Evolutionary conservation across 1,284 basidiomycete genomes (phyloP).

Genomic region (Xanthoconium separans): DNA sequence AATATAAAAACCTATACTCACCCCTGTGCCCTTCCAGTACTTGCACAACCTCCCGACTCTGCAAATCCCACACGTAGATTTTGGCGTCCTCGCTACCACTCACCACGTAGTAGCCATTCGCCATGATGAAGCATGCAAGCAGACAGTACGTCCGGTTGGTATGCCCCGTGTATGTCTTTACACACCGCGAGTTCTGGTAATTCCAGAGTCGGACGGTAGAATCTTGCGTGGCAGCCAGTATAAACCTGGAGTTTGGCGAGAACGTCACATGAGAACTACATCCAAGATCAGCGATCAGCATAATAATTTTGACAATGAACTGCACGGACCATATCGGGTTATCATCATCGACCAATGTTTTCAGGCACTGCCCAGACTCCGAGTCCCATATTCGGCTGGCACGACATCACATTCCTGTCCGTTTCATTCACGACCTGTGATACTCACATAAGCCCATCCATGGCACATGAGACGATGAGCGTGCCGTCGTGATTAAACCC

Average conservation of each 20-base stretch:
- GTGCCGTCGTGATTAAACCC: slow-evolving; percentile 94
- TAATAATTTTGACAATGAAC: not conserved
- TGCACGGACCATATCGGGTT: slow-evolving; percentile 82
- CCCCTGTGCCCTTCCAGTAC: slow-evolving; percentile 80
- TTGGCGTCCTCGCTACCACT: slow-evolving; percentile 91
- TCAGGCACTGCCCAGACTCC: slow-evolving; percentile 94
- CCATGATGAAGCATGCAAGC: slow-evolving; percentile 58
- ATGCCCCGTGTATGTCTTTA: slow-evolving; percentile 91
- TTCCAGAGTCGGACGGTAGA: slow-evolving; percentile 94
- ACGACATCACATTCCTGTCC: not conserved
- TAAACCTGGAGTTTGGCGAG: slow-evolving; percentile 88
- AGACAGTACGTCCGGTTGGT: slow-evolving; percentile 79
- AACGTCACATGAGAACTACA: slow-evolving; percentile 81
- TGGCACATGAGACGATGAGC: slow-evolving; percentile 89
- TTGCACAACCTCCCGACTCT: slow-evolving; percentile 75
- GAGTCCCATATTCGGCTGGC: slow-evolving; percentile 94
- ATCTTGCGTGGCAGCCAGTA: slow-evolving; percentile 89
- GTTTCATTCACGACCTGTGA: not conserved
- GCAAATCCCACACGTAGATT: slow-evolving; percentile 89
- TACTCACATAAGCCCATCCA: slow-evolving; percentile 93
- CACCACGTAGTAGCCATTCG: slow-evolving; percentile 65
- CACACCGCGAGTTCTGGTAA: slow-evolving; percentile 85
- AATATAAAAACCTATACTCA: slow-evolving; percentile 30
- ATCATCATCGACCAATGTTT: slow-evolving; percentile 94
- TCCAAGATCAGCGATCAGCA: slow-evolving; percentile 12